Base-by-base conservation (phyloP, 768 basidiomycete species). In the Mycena capillaripes region DNA sequence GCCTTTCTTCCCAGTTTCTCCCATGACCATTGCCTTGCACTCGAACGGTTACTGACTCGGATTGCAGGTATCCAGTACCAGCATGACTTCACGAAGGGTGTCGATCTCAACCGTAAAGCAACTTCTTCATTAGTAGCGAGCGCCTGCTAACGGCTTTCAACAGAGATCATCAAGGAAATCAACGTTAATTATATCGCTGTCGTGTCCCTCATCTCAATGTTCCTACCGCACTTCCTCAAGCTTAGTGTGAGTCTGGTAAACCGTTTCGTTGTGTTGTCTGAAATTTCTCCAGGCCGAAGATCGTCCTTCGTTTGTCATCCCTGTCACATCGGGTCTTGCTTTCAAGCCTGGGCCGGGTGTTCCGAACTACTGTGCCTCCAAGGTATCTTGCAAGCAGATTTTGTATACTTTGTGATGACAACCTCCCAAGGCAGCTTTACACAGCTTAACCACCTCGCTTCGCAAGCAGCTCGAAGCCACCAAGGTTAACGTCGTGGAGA, bases 361-460 rank as follows among this genome's bases (percentile, higher is more conserved):
- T 0, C 78, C 85, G 2, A 86, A 87, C 60, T 91, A 92, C 74
- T 87, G 83, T 36, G 90, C 90, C 0, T 85, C 87, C 4, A 91
- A n/a, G n/a, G n/a, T n/a, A n/a, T n/a, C n/a, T n/a, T n/a, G n/a
- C n/a, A n/a, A n/a, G n/a, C n/a, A n/a, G n/a, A n/a, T n/a, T n/a
- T n/a, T n/a, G n/a, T n/a, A n/a, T n/a, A n/a, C n/a, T n/a, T n/a
- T n/a, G n/a, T n/a, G n/a, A n/a, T n/a, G n/a, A n/a, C n/a, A n/a
- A n/a, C n/a, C n/a, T n/a, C n/a, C n/a, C n/a, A n/a, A 91, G 77
- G 89, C 89, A 7, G 90, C 89, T 2, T 75, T 91, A 38, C 88
- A 88, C 73, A 89, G 86, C 66, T 85, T 89, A 71, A 82, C 82
- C 23, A 78, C 86, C 12, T 87, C 88, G 4, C 82, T 91, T 19